Base-by-base conservation (phyloP, 331 rosid genomes). In the Acacia pycnantha region DNA sequence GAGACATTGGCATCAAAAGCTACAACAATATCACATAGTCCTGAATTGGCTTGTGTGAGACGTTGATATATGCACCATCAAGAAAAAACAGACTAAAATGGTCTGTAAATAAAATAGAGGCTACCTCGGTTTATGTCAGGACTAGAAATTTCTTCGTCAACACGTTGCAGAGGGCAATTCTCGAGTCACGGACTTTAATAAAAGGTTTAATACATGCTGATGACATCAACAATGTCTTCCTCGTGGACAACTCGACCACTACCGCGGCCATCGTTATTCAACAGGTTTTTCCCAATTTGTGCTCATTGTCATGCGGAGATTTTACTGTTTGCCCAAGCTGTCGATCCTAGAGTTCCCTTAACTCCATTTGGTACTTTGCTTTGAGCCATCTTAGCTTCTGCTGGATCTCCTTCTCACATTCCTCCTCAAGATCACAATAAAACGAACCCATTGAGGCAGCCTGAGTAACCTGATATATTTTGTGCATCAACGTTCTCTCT, bases 321-420 rank as follows among this genome's bases (percentile, higher is more conserved):
- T 82, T 80, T 73, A 83, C 83, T 41, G 77, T 76, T 56, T 83
- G 69, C 74, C 86, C 83, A 59, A 88, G 54, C 77, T 73, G 90
- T 78, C 82, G 83, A 61, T 90, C 89, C 83, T 75, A 43, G 51
- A 84, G 85, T 66, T 83, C 91, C 80, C 90, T 87, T 59, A 88
- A 73, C 81, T 91, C 90, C 88, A 87, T 86, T 79, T 90, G 93
- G 80, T 84, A 86, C 85, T 82, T 93, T 79, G 92, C 97, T 80
- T 85, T 88, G 70, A 88, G 86, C 97, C 97, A 89, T 85, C 98
- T 91, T 47, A 91, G 43, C 68, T 90, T 94, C 86, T 88, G 93
- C 75, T 85, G 88, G 58, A 70, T 80, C 61, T 82, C 94, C 40
- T 81, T 87, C 85, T 86, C 90, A 40, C 81, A 59, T 71, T 84